A percentile compares a stretch with the other conserved stretches of the same genome.
Evolutionary conservation across 1,284 basidiomycete genomes (phyloP).

Genomic region (Irpex sp.): DNA sequence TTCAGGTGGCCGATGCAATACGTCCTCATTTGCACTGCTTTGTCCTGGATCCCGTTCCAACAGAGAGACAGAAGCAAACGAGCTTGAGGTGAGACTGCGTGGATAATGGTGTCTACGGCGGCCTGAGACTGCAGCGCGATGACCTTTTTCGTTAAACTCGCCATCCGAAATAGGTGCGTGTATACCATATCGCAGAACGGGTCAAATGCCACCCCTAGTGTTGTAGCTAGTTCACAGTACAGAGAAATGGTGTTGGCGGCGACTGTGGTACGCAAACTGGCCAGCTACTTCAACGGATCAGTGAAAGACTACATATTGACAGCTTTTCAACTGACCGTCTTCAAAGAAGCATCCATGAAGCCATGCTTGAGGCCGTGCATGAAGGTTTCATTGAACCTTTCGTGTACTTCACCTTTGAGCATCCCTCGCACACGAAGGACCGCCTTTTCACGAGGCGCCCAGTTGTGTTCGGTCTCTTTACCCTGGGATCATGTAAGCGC

Average conservation of each 20-base stretch:
- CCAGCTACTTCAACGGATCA: constrained; percentile 47
- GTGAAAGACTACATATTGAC: constrained; percentile 1
- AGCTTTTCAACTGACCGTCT: constrained; percentile 59
- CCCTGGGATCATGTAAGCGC: constrained; percentile 46
- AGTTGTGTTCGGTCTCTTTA: constrained; percentile 97
- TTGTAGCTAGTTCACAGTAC: constrained; percentile 71
- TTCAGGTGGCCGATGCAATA: constrained; percentile 69
- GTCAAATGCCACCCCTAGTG: constrained; percentile 71
- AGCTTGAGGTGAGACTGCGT: constrained; percentile 70
- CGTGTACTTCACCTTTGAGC: constrained; percentile 81
- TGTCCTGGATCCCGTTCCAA: constrained; percentile 78
- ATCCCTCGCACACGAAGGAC: constrained; percentile 86
- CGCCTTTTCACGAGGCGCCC: constrained; percentile 80
- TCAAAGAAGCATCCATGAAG: constrained; percentile 81
- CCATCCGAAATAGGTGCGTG: constrained; percentile 80
- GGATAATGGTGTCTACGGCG: constrained; percentile 67
- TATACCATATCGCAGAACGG: constrained; percentile 76
- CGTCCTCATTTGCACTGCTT: constrained; percentile 78
- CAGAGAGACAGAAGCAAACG: constrained; percentile 70
- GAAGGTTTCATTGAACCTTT: constrained; percentile 74
- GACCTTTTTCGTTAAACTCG: constrained; percentile 94
- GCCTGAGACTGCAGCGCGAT: constrained; percentile 85
- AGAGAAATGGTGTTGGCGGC: constrained; percentile 78
- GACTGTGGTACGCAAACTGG: constrained; percentile 91
- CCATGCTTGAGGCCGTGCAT: constrained; percentile 69